A percentile compares a stretch with the other conserved stretches of the same genome.
These are phyloP conservation scores for Pythium apleroticum DNA, from an alignment of 352 stramenopile species.

Conservation along the genomic window DNA sequence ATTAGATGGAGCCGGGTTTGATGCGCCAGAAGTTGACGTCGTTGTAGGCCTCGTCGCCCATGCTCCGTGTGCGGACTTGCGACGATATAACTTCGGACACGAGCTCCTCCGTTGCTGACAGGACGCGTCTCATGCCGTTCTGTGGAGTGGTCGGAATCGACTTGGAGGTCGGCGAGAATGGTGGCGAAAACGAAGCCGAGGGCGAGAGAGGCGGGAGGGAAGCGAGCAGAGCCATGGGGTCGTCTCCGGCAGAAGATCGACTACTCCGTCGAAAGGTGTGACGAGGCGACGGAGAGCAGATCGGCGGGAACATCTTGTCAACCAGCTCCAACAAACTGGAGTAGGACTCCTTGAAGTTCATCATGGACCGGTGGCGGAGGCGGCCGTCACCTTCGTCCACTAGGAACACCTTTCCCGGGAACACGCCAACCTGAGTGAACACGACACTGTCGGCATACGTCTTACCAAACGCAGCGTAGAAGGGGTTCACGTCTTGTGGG, in stretches of 20 bases:
- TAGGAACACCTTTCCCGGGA: slow-evolving; percentile 72
- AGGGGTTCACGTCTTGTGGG: slow-evolving; percentile 73
- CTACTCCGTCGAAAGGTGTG: slow-evolving; percentile 6
- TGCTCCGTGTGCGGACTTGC: slow-evolving; percentile 46
- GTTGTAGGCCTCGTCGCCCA: slow-evolving; percentile 84
- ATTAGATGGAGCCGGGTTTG: slow-evolving; percentile 40
- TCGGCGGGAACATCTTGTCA: slow-evolving; percentile 78
- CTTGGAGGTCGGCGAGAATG: slow-evolving; percentile 18
- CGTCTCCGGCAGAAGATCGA: neutral
- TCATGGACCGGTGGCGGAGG: slow-evolving; percentile 58
- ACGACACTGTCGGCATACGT: slow-evolving; percentile 50
- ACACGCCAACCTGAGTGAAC: slow-evolving; percentile 77
- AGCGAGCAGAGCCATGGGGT: neutral
- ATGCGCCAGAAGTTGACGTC: slow-evolving; percentile 88
- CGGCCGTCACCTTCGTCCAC: slow-evolving; percentile 57
- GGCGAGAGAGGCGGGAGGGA: neutral
- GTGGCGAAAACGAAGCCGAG: slow-evolving; percentile 8
- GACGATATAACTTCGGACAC: slow-evolving; percentile 55
- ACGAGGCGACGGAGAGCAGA: slow-evolving; percentile 44
- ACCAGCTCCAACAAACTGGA: slow-evolving; percentile 51
- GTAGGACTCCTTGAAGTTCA: slow-evolving; percentile 71
- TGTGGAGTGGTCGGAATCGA: slow-evolving; percentile 14
- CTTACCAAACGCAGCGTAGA: slow-evolving; percentile 82
- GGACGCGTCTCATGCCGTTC: slow-evolving; percentile 17
- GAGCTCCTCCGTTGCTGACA: slow-evolving; percentile 36